phyloP scores from a whole-genome alignment of 176 grass and related monocot species.

The Rhynchospora pubera region DNA sequence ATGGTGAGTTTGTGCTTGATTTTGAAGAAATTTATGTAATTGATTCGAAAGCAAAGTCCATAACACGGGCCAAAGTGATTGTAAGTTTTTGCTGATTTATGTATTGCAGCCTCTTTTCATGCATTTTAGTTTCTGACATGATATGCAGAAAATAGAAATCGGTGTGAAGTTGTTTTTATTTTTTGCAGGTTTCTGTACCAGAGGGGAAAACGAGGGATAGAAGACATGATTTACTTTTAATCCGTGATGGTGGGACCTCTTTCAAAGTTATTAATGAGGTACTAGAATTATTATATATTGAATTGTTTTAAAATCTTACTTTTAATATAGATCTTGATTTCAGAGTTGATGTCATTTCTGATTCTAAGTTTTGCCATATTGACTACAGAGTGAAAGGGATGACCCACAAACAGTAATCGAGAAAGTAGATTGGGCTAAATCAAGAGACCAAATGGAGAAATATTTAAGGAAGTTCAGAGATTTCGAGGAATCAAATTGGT shows the following conservation, averaged over 20 bases:
- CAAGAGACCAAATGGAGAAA: constrained; percentile 66
- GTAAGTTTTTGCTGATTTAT: constrained; percentile 33
- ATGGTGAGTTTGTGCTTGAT: constrained; percentile 81
- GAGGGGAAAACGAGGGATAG: constrained; percentile 76
- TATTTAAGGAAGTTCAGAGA: constrained; percentile 71
- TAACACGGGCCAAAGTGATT: constrained; percentile 79
- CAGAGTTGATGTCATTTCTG: not conserved
- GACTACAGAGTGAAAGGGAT: constrained; percentile 50
- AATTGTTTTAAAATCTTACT: not conserved
- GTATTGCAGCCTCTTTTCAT: not conserved
- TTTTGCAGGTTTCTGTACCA: constrained; percentile 55
- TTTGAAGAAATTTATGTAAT: constrained; percentile 99
- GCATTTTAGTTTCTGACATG: not conserved
- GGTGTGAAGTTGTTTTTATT: constrained; percentile 4
- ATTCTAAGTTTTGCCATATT: constrained; percentile 3
- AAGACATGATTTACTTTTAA: constrained; percentile 60
- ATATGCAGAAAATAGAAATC: not conserved
- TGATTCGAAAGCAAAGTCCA: constrained; percentile 82
- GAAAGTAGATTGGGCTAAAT: constrained; percentile 60
- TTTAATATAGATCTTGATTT: not conserved
- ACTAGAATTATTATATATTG: constrained; percentile 24
- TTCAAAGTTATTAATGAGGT: constrained; percentile 83
- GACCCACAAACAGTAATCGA: constrained; percentile 58
- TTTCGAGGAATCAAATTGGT: constrained; percentile 84
- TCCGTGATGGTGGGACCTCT: constrained; percentile 56